These are phyloP conservation scores for Plantago elongata DNA, from an alignment of 257 asterid genomes.

Conservation along the genomic window DNA sequence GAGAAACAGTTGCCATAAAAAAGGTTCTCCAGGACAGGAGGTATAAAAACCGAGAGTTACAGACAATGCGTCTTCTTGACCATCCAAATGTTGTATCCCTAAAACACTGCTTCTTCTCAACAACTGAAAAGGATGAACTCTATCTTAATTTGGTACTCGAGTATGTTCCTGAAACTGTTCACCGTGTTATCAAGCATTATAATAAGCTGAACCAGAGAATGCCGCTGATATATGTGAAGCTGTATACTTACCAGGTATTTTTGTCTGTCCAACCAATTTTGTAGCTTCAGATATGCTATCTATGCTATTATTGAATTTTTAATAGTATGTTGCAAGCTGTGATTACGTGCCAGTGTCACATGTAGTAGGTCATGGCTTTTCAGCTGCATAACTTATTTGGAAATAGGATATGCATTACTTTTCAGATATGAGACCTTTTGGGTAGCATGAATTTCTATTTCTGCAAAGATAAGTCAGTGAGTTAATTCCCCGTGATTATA, in stretches of 20 bases:
- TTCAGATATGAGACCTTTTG: background rate
- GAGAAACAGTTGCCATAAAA: slow-evolving; percentile 92
- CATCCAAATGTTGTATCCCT: slow-evolving; percentile 90
- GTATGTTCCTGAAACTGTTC: slow-evolving; percentile 94
- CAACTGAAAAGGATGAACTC: slow-evolving; percentile 89
- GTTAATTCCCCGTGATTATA: slow-evolving; percentile 1
- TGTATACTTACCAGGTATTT: slow-evolving; percentile 83
- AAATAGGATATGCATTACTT: background rate
- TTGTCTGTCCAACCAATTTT: background rate
- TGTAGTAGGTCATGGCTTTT: slow-evolving; percentile 9
- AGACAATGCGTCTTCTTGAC: slow-evolving; percentile 94
- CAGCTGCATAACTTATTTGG: slow-evolving; percentile 4
- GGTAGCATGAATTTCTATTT: background rate
- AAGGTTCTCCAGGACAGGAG: slow-evolving; percentile 96
- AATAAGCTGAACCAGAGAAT: slow-evolving; percentile 87
- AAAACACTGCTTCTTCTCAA: slow-evolving; percentile 96
- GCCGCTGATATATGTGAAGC: slow-evolving; percentile 83
- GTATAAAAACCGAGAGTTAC: slow-evolving; percentile 90
- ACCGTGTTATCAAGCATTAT: slow-evolving; percentile 86
- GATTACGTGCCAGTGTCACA: too few species aligned
- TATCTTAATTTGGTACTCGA: slow-evolving; percentile 93
- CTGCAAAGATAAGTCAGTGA: background rate
- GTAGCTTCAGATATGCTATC: background rate
- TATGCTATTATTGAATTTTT: background rate
- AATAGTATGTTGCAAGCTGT: too few species aligned